Base-by-base conservation (phyloP, 192 early-diverging fungal genomes). In the Diversispora eburnea region DNA sequence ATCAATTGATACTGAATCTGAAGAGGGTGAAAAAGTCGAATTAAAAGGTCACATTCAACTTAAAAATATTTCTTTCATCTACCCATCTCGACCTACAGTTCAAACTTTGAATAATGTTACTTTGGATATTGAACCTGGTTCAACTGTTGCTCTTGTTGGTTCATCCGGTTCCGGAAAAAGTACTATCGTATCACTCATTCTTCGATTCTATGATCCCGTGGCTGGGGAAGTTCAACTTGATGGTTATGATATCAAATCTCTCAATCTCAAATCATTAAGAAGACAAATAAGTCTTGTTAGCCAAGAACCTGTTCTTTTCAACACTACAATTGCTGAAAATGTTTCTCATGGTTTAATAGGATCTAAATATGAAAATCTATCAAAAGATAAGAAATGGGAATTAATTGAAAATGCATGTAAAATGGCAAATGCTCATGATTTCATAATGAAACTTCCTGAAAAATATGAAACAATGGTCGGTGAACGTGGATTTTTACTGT, bases 381-480 rank as follows among this genome's bases (percentile, higher is more conserved):
- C 19, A 4, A 13, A 45, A 41, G 42, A 71, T 5, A 71, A 71
- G 42, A 55, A 57, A 71, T 54, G 22, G 3, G 55, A 19, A 59
- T 12, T 71, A 22, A 84, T 93, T 19, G 78, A 86, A 48, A 69
- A 80, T 59, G 90, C 90, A 7, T 87, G 86, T 67, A 83, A 79
- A 49, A 83, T 85, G 15, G 90, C 91, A 42, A 94, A 94, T 61
- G 87, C 87, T 2, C 92, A 92, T 70, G 87, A 87, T 42, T 94
- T 94, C 75, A 92, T 94, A 64, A 76, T 76, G 69, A 80, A 84
- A 39, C 80, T 93, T 22, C 91, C 91, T 22, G 78, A 92, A 17
- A 88, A 89, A 46, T 94, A 96, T 83, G 90, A 96, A 76, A 96
- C 95, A 1, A 70, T 89, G 67, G 93, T 95, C 20, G 97, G 97